phyloP scores from a whole-genome alignment of 192 early-diverging fungal species.

The Podila verticillata region DNA sequence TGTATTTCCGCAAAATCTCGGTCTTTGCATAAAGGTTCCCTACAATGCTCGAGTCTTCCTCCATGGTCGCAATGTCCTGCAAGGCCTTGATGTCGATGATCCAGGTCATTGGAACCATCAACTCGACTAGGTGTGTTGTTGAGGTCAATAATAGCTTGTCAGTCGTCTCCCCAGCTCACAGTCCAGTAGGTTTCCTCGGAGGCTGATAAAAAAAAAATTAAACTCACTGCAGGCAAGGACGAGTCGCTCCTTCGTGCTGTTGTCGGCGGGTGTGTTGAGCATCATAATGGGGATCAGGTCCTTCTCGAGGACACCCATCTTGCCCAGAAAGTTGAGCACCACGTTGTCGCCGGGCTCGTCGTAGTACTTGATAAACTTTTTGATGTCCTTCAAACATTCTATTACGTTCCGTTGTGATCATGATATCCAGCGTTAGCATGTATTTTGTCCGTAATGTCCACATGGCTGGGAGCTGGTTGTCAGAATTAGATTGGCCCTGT shows the following conservation, averaged over 20 bases:
- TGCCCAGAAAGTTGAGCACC: conserved; percentile 73
- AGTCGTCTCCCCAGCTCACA: background rate
- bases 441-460: too few species aligned
- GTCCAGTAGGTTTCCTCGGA: background rate
- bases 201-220: background rate
- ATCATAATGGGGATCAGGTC: conserved; percentile 85
- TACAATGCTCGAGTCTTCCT: conserved; percentile 51
- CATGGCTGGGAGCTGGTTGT: too few species aligned
- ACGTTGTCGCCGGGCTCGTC: conserved; percentile 67
- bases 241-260: conserved; percentile 49
- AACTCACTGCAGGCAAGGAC: conserved; percentile 60
- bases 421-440: background rate
- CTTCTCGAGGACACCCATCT: conserved; percentile 77
- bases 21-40: conserved; percentile 41
- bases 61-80: conserved; percentile 42
- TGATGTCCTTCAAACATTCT: conserved; percentile 90
- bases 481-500: too few species aligned
- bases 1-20: conserved; percentile 73
- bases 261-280: conserved; percentile 40
- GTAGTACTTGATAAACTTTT: conserved; percentile 83
- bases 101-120: conserved; percentile 93
- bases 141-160: too few species aligned
- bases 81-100: conserved; percentile 66
- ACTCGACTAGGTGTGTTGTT: conserved; percentile 64
- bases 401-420: background rate